A percentile compares a stretch with the other conserved stretches of the same genome.
Evolutionary conservation across 2,329 filamentous ascomycete species (phyloP).

Genomic region (Cladosporium halotolerans): DNA sequence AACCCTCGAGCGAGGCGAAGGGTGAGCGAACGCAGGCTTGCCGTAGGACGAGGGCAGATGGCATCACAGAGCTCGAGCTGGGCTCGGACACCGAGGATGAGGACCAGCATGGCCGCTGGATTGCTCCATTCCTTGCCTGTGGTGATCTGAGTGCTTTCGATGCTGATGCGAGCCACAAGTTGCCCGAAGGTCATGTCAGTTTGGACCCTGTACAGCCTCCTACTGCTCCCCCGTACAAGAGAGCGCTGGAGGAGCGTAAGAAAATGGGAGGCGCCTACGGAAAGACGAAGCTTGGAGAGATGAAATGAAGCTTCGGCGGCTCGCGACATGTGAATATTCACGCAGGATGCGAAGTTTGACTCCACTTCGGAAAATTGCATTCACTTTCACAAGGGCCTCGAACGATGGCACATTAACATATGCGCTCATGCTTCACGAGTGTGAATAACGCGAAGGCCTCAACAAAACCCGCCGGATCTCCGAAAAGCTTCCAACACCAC

Average conservation of each 20-base stretch:
- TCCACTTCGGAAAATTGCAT: no score
- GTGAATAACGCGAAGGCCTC: no score
- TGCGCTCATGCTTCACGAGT: no score
- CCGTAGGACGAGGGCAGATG: slow-evolving; percentile 38
- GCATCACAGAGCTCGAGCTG: slow-evolving; percentile 42
- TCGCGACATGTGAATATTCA: no score
- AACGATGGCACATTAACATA: no score
- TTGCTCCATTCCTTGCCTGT: slow-evolving; percentile 94
- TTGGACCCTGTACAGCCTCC: slow-evolving; percentile 91
- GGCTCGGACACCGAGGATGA: slow-evolving; percentile 39
- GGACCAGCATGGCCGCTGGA: slow-evolving; percentile 59
- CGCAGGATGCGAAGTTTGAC: no score
- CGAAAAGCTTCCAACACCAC: no score
- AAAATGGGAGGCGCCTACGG: slow-evolving; percentile 69
- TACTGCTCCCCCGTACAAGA: slow-evolving; percentile 90
- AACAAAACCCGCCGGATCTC: no score
- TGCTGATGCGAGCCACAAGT: slow-evolving; percentile 85
- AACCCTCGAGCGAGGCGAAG: slow-evolving; percentile 18
- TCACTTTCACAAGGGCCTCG: no score
- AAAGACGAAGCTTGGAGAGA: slow-evolving; percentile 52
- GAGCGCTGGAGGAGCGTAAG: slow-evolving; percentile 77
- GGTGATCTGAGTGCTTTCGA: slow-evolving; percentile 93
- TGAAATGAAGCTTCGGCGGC: neutral
- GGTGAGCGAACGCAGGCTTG: slow-evolving; percentile 20
- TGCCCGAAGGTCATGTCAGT: slow-evolving; percentile 79